These are phyloP conservation scores for Ziziphus jujuba DNA, from an alignment of 306 rosid species.

Conservation along the genomic window DNA sequence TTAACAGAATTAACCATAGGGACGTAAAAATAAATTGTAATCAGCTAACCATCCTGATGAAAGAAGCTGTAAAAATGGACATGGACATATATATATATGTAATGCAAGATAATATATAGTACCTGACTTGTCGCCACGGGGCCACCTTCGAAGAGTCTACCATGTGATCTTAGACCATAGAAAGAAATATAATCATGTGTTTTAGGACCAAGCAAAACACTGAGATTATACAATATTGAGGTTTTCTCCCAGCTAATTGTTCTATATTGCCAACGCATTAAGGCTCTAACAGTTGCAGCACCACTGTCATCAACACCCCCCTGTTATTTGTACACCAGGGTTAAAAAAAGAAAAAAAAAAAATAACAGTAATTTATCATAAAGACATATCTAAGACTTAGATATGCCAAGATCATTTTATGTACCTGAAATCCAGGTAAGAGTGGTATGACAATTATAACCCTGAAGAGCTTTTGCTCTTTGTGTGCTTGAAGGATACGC, in stretches of 20 bases:
- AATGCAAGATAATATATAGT: not conserved
- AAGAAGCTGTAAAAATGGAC: too few relatives aligned
- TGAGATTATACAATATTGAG: conserved; percentile 44
- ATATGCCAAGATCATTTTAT: not conserved
- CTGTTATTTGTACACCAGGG: conserved; percentile 20
- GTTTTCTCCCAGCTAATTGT: conserved; percentile 47
- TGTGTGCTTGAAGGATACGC: conserved; percentile 40
- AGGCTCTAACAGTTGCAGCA: conserved; percentile 55
- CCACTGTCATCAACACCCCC: conserved; percentile 52
- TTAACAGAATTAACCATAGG: too few relatives aligned
- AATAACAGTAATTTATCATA: not conserved
- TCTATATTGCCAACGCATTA: conserved; percentile 57
- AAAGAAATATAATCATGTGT: conserved; percentile 49
- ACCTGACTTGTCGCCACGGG: conserved; percentile 56
- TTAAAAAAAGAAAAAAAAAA: not conserved
- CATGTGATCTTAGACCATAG: conserved; percentile 48
- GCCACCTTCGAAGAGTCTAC: conserved; percentile 46
- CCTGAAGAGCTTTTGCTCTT: conserved; percentile 40
- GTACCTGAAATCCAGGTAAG: conserved; percentile 55
- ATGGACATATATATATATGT: not conserved
- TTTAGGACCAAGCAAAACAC: conserved; percentile 34
- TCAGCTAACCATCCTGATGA: too few relatives aligned
- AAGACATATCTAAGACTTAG: not conserved
- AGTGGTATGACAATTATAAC: conserved; percentile 50
- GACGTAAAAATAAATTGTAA: too few relatives aligned